Evolutionary conservation across 805 yeast species (phyloP).

Genomic region (Candida ovalis): DNA sequence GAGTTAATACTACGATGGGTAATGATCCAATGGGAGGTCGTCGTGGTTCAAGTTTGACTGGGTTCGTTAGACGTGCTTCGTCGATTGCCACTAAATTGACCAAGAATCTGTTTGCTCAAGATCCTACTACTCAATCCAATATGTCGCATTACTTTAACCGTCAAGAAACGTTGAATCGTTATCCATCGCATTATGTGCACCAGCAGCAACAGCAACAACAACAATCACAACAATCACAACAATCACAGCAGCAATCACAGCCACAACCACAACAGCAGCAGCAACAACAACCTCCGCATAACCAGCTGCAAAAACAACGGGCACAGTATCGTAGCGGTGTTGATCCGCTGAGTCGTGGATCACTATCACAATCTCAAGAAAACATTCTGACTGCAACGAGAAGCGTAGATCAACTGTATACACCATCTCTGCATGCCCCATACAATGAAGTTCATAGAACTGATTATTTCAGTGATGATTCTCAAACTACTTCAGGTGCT

Average conservation of each 20-base stretch:
- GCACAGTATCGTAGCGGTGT: too few species aligned
- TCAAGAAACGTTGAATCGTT: not conserved
- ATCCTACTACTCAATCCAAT: not conserved
- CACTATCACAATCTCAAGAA: too few species aligned
- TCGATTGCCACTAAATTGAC: not conserved
- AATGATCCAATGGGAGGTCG: not conserved
- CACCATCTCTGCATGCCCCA: too few species aligned
- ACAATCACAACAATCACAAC: not conserved
- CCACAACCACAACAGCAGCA: not conserved
- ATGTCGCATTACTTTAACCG: not conserved
- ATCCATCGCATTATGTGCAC: not conserved
- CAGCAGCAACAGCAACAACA: not conserved
- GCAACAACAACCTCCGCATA: too few species aligned
- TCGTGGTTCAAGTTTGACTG: not conserved
- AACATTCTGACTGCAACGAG: too few species aligned
- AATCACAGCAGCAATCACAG: not conserved
- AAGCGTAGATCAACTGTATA: too few species aligned
- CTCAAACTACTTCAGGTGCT: not conserved
- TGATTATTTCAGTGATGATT: not conserved
- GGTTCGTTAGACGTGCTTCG: not conserved
- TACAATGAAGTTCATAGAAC: not conserved
- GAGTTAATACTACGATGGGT: conserved; percentile 13
- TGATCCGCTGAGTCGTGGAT: too few species aligned
- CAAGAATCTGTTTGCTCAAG: not conserved
- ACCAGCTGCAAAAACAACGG: too few species aligned